Evolutionary conservation across 495 filamentous ascomycete species (phyloP), one percentile per base, ranked within the genome.

Genomic region (Baudoinia panamericana): DNA sequence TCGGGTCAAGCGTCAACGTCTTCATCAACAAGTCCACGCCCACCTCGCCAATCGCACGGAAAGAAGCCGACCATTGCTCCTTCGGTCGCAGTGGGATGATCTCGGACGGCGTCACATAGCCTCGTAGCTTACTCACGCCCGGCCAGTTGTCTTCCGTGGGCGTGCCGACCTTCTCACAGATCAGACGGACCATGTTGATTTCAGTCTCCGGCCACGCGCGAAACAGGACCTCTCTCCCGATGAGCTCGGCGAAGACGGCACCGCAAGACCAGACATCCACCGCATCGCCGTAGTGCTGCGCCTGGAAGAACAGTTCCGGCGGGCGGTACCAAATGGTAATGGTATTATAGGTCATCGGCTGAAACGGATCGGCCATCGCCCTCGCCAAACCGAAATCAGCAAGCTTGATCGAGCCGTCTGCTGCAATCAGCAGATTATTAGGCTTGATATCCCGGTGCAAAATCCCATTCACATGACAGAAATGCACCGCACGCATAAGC

Each of bases 371-470:
- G 2, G 83, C 76, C 55, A 95, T 93, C 26, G 70, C 72, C 44
- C 92, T 65, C 9, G 90, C 90, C 20, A 96, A 72, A 67, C 90
- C 90, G 56, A 99, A 99, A 80, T 99, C 90, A 5, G 90, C 92
- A 30, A 99, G 71, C 57, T 96, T 99, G 44, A 96, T 73, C 54
- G 87, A 82, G 16, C 90, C 88, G 55, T 93, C 79, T 10, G 84
- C 78, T 11, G 86, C 85, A 46, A 96, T 90, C 32, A 99, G 72
- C 55, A 96, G 65, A 62, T 99, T 96, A 72, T 96, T 96, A 23
- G 90, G 88, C 59, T 99, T 99, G 67, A 99, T 96, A 66, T 99
- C 92, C 47, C 90, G 82, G 63, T 99, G 92, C 30, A 99, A 66
- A 2, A 99, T 73, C 48, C 78, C 85, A 58, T 90, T 92, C 57